These are phyloP conservation scores for Fusarium sp. DNA, from an alignment of 2,329 filamentous ascomycete species.

Conservation along the genomic window DNA sequence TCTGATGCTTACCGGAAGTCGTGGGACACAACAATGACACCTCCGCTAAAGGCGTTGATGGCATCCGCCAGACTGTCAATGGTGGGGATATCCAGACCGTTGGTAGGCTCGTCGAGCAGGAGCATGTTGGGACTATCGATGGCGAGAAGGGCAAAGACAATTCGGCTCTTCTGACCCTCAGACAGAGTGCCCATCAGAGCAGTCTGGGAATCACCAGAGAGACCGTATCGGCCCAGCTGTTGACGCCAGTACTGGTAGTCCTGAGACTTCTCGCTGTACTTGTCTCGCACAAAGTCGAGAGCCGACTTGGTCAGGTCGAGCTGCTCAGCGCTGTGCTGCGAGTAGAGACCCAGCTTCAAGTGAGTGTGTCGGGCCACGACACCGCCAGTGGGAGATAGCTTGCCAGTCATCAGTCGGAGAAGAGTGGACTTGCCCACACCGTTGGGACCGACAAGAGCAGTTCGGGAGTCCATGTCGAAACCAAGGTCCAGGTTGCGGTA, in stretches of 20 bases:
- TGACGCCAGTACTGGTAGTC: constrained; percentile 99
- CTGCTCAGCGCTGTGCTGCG: constrained; percentile 98
- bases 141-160: constrained; percentile 95
- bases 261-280: constrained; percentile 88
- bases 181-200: constrained; percentile 98
- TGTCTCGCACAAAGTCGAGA: constrained; percentile 97
- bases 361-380: constrained; percentile 93
- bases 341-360: constrained; percentile 98
- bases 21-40: constrained; percentile 98
- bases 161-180: constrained; percentile 97
- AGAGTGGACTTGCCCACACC: constrained; percentile 99
- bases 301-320: constrained; percentile 98
- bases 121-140: constrained; percentile 99
- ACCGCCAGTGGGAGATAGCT: constrained; percentile 86
- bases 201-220: constrained; percentile 93
- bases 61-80: constrained; percentile 98
- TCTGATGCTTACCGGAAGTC: constrained; percentile 85
- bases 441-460: constrained; percentile 95
- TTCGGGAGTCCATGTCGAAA: constrained; percentile 99
- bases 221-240: constrained; percentile 93
- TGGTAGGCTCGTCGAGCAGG: constrained; percentile 97
- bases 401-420: constrained; percentile 95
- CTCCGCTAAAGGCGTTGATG: constrained; percentile 95
- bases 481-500: constrained; percentile 98
- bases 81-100: constrained; percentile 98